Conservation (phyloP, 306 rosid species). For the Cotoneaster glaucophyllus region DNA sequence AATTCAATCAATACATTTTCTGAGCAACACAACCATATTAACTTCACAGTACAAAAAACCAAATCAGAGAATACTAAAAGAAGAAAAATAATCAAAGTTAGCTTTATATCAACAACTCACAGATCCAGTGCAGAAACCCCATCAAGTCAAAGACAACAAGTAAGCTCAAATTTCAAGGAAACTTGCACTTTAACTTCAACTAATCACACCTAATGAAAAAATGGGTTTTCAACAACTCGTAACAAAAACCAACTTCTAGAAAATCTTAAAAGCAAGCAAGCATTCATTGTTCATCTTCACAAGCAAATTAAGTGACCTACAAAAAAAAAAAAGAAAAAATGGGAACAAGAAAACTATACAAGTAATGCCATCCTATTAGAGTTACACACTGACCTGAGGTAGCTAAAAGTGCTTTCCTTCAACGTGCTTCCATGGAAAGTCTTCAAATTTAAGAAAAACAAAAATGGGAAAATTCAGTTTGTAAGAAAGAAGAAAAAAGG, state of each 20-base stretch:
- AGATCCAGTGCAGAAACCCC: slow-evolving; percentile 24
- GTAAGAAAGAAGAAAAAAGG: not conserved
- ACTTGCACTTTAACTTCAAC: slow-evolving; percentile 34
- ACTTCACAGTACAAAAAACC: not conserved
- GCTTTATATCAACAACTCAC: slow-evolving; percentile 8
- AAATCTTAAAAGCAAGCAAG: slow-evolving; percentile 13
- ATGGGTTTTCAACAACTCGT: slow-evolving; percentile 42
- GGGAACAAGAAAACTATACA: slow-evolving; percentile 1
- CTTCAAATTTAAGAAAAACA: not conserved
- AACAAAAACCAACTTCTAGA: slow-evolving; percentile 34
- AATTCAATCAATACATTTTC: slow-evolving; percentile 19
- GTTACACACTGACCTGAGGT: slow-evolving; percentile 20
- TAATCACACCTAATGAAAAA: slow-evolving; percentile 4
- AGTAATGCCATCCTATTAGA: slow-evolving; percentile 14
- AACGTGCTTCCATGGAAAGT: slow-evolving; percentile 20
- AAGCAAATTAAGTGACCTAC: not conserved
- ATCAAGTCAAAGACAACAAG: slow-evolving; percentile 29
- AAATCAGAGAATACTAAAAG: not conserved
- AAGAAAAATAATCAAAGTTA: not conserved
- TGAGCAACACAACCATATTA: slow-evolving; percentile 25
- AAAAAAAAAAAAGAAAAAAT: not conserved
- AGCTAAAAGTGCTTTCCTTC: not conserved
- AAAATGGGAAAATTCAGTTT: not conserved
- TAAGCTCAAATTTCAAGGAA: slow-evolving; percentile 24
- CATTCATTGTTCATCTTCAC: slow-evolving; percentile 11